Conservation (phyloP, 2,329 filamentous ascomycete genomes). For the Ceratocystis variospora region DNA sequence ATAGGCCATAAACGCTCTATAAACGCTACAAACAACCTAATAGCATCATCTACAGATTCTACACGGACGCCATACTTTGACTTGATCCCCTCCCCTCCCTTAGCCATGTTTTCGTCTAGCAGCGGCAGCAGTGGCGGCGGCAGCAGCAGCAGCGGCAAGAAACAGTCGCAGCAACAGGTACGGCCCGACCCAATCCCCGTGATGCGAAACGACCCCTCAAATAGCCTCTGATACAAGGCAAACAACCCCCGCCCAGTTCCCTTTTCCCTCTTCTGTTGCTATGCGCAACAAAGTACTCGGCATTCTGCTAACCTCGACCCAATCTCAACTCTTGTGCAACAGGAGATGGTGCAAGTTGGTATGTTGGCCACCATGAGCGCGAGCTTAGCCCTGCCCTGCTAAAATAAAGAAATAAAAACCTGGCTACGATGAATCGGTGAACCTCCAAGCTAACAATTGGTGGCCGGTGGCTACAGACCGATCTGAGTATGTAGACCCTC, state of each 20-base stretch:
- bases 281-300: neutral
- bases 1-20: no score
- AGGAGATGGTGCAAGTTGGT: constrained; percentile 99
- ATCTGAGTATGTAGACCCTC: constrained; percentile 42
- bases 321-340: constrained; percentile 20
- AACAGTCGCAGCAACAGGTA: constrained; percentile 54
- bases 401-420: neutral
- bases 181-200: constrained; percentile 24
- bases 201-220: neutral
- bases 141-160: constrained; percentile 47
- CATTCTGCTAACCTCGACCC: neutral
- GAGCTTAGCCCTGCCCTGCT: neutral
- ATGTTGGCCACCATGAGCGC: constrained; percentile 26
- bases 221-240: neutral
- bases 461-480: constrained; percentile 33
- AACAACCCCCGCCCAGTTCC: neutral
- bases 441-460: constrained; percentile 8
- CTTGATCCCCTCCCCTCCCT: neutral
- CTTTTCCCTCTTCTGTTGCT: neutral
- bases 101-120: constrained; percentile 50
- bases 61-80: neutral
- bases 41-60: no score
- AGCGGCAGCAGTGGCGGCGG: constrained; percentile 44
- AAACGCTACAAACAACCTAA: no score
- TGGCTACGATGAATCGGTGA: neutral